These are phyloP conservation scores for Lactuca saligna DNA, from an alignment of 129 eudicot species.

Conservation along the genomic window DNA sequence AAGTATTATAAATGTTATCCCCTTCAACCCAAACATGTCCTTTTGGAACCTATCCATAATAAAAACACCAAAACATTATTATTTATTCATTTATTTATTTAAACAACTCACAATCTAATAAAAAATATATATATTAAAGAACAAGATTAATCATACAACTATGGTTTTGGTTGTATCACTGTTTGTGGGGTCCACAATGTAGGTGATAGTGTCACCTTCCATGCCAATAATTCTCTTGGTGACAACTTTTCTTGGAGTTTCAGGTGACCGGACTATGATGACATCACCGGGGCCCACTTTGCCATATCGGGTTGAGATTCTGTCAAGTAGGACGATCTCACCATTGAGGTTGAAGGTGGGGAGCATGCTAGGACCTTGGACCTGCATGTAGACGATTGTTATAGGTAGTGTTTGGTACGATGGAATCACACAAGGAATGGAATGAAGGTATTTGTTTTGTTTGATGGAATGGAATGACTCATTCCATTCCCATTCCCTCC, in stretches of 20 bases:
- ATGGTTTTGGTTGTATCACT: slow-evolving; percentile 49
- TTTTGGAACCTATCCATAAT: slow-evolving; percentile 47
- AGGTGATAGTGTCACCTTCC: slow-evolving; percentile 66
- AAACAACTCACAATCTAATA: slow-evolving; percentile 17
- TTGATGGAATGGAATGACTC: background rate
- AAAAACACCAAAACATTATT: slow-evolving; percentile 6
- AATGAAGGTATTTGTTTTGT: background rate
- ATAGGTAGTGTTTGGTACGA: background rate
- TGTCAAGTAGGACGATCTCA: slow-evolving; percentile 51
- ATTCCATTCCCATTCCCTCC: background rate
- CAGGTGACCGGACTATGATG: slow-evolving; percentile 56
- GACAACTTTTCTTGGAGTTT: slow-evolving; percentile 50
- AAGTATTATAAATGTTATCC: slow-evolving; percentile 53
- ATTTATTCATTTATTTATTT: background rate
- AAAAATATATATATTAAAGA: background rate
- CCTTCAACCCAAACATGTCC: slow-evolving; percentile 82
- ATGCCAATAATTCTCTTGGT: slow-evolving; percentile 55
- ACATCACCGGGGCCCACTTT: slow-evolving; percentile 62
- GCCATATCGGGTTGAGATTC: slow-evolving; percentile 45
- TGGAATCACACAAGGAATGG: background rate
- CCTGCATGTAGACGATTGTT: slow-evolving; percentile 39
- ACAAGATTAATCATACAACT: slow-evolving; percentile 44
- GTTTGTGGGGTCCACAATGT: slow-evolving; percentile 46
- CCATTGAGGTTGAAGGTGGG: slow-evolving; percentile 63
- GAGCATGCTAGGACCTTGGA: slow-evolving; percentile 85